phyloP scores from a whole-genome alignment of 1,284 basidiomycete genomes.

The Trichosporon sp. region DNA sequence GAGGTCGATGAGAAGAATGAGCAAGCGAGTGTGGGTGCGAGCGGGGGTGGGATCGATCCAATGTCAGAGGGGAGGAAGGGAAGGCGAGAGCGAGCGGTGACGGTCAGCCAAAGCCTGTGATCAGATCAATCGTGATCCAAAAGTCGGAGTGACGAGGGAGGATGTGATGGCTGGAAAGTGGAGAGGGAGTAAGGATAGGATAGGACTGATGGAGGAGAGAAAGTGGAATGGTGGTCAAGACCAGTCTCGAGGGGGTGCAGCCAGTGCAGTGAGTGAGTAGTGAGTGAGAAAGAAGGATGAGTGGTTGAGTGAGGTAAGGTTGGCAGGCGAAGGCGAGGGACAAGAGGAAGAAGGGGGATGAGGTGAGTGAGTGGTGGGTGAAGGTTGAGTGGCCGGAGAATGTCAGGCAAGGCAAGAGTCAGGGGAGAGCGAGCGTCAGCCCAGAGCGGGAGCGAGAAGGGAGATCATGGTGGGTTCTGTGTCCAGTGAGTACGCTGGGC shows the following conservation, averaged over 20 bases:
- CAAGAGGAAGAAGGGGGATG: neutral
- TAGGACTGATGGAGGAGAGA: neutral
- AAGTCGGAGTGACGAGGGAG: neutral
- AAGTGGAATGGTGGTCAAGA: neutral
- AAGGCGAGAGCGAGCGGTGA: neutral
- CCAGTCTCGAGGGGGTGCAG: too few species aligned
- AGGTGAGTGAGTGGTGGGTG: neutral
- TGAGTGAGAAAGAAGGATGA: too few species aligned
- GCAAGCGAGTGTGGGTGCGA: too few species aligned
- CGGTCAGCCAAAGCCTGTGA: too few species aligned
- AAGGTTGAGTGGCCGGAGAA: neutral
- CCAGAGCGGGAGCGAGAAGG: neutral
- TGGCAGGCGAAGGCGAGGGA: neutral
- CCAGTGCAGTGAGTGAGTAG: neutral
- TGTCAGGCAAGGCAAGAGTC: too few species aligned
- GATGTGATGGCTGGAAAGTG: neutral
- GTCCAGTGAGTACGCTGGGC: too few species aligned
- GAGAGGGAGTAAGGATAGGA: neutral
- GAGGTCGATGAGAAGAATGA: too few species aligned
- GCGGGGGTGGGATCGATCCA: too few species aligned
- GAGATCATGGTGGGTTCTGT: neutral
- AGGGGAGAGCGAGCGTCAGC: neutral
- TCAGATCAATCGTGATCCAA: neutral
- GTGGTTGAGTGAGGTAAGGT: neutral
- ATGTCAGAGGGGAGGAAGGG: neutral